Base-by-base conservation (phyloP, 1,284 basidiomycete species). In the Wolfiporia cocos region DNA sequence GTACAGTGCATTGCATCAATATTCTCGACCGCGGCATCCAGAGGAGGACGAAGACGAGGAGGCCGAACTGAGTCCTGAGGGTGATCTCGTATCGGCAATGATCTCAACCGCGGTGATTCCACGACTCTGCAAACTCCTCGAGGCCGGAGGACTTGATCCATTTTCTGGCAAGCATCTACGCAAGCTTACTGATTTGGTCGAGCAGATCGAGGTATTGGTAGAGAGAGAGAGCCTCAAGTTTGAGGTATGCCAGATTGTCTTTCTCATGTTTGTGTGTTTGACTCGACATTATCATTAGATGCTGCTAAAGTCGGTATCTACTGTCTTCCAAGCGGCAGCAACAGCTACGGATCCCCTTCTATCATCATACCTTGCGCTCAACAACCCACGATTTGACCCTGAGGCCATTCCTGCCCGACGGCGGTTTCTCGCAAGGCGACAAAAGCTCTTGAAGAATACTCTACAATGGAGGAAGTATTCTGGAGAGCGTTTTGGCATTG, bases 41-140 rank as follows among this genome's bases (percentile, higher is more conserved):
- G 63, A 62, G 24, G 66, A 68, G 38, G 71, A 68, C 15, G 62
- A 69, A 21, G 68, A 70, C 3, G 64, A 58, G 20, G 43, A 76
- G 43, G 62, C 72, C 10, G 76, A 78, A 45, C 62, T 86, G n/a
- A 81, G 87, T 6, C 77, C 86, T 1, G 90, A 93, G 47, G 89
- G 87, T 11, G 91, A 95, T 56, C 69, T 95, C n/a, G 82, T 92
- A 19, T 79, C 87, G 15, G 84, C 87, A 2, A 90, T 95, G 81
- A 78, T 95, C 20, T 81, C 86, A 10, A 90, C 89, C 0, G 81
- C 85, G 1, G 71, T 95, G 34, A 78, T 89, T 19, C 92, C 93
- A 2, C 70, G 83, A 31, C 58, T 96, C 5, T 77, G 74, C 54
- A 83, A 77, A 51, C 60, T 90, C 15, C 59, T 93, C 19, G 75